phyloP scores from a whole-genome alignment of 495 filamentous ascomycete species.

The Aspergillus funiculosus region DNA sequence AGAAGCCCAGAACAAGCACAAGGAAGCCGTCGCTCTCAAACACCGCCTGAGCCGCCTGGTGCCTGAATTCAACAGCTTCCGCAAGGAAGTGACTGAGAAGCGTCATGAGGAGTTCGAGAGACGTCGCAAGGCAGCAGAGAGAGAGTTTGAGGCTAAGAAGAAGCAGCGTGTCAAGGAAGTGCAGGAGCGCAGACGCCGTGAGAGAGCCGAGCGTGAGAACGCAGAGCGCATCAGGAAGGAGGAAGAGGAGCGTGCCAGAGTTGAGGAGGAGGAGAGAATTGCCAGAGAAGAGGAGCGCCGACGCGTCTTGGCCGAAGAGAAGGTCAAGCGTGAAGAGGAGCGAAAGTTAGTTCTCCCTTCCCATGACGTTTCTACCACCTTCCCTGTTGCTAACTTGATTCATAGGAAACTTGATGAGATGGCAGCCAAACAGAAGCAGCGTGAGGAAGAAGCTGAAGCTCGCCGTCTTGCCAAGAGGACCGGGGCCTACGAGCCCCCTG shows the following conservation, averaged over 20 bases:
- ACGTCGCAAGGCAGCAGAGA: conserved; percentile 79
- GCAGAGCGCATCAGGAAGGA: conserved; percentile 66
- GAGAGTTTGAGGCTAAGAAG: conserved; percentile 84
- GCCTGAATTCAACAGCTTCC: conserved; percentile 72
- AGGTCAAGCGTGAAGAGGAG: conserved; percentile 78
- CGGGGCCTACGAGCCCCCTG: conserved; percentile 8
- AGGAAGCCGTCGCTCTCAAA: conserved; percentile 86
- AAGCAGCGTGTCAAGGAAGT: conserved; percentile 78
- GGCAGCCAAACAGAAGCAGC: conserved; percentile 58
- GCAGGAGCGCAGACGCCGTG: conserved; percentile 61
- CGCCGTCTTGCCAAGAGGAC: conserved; percentile 32
- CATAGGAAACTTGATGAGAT: conserved; percentile 59
- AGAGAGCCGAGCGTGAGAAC: conserved; percentile 77
- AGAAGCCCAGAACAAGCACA: conserved; percentile 80
- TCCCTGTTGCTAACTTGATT: conserved; percentile 17
- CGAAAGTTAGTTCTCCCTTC: conserved; percentile 51
- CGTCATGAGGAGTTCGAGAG: conserved; percentile 95
- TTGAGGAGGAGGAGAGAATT: conserved; percentile 77
- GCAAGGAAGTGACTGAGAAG: conserved; percentile 69
- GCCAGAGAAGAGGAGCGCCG: conserved; percentile 66
- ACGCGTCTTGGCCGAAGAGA: conserved; percentile 59
- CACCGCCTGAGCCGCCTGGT: conserved; percentile 81
- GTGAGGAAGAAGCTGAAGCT: conserved; percentile 64
- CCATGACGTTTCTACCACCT: neutral
- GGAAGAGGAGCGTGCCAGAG: conserved; percentile 72